These are phyloP conservation scores for Stachybotrys chartarum DNA, from an alignment of 2,329 filamentous ascomycete genomes.

Conservation along the genomic window DNA sequence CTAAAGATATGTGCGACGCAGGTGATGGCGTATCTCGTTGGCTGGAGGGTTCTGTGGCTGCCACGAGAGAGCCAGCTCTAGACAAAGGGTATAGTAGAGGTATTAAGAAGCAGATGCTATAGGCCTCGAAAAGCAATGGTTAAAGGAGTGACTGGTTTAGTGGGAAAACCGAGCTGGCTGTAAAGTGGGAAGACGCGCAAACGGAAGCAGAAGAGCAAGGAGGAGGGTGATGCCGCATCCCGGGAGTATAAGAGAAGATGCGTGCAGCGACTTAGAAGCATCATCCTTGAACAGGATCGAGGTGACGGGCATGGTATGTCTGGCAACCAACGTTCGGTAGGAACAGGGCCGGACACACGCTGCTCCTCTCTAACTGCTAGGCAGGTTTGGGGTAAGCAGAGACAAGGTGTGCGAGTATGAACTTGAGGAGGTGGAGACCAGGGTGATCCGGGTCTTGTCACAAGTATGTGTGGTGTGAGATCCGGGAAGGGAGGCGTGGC, in stretches of 20 bases:
- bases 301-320: neutral
- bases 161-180: slow-evolving; percentile 11
- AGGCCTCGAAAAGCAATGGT: slow-evolving; percentile 8
- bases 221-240: slow-evolving; percentile 19
- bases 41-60: slow-evolving; percentile 9
- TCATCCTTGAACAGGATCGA: slow-evolving; percentile 16
- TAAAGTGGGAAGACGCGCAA: slow-evolving; percentile 13
- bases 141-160: slow-evolving; percentile 19
- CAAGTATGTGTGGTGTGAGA: slow-evolving; percentile 6
- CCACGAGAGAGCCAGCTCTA: slow-evolving; percentile 12
- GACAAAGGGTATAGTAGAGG: slow-evolving; percentile 3
- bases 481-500: slow-evolving; percentile 4
- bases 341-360: slow-evolving; percentile 15
- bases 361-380: slow-evolving; percentile 17
- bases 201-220: slow-evolving; percentile 14
- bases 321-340: neutral
- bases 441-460: neutral
- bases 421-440: neutral
- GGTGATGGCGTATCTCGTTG: slow-evolving; percentile 8
- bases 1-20: neutral
- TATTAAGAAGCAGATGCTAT: slow-evolving; percentile 8
- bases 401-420: neutral
- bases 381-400: slow-evolving; percentile 12
- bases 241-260: slow-evolving; percentile 19
- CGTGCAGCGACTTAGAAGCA: slow-evolving; percentile 11